Conservation (phyloP, 257 asterid species). For the Nicotiana tomentosiformis region DNA sequence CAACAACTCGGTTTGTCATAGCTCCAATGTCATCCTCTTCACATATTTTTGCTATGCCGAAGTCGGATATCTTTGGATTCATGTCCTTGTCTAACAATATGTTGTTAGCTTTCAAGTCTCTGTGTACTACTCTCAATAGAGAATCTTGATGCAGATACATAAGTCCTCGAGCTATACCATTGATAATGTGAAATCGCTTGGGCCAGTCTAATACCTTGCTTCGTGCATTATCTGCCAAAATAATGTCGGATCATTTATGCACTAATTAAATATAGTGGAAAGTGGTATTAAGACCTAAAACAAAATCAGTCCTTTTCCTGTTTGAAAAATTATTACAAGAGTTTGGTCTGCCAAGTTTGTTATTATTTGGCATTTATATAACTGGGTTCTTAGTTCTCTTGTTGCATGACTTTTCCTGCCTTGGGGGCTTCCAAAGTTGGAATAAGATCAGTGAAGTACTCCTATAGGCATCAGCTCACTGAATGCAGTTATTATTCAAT, state of each 20-base stretch:
- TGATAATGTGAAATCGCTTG: constrained; percentile 30
- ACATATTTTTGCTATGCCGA: constrained; percentile 38
- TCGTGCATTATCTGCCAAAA: constrained; percentile 21
- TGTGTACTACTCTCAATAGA: constrained; percentile 27
- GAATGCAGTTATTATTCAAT: not conserved
- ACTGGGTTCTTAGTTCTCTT: not conserved
- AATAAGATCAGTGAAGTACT: not conserved
- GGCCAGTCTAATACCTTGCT: constrained; percentile 34
- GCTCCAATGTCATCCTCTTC: constrained; percentile 37
- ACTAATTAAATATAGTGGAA: not conserved
- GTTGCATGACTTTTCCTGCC: not conserved
- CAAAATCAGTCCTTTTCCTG: not conserved
- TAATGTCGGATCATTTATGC: too few species aligned
- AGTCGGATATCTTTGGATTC: constrained; percentile 55
- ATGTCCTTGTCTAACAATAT: constrained; percentile 36
- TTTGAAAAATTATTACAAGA: too few species aligned
- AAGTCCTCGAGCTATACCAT: constrained; percentile 46
- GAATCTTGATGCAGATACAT: constrained; percentile 57
- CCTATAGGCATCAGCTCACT: not conserved
- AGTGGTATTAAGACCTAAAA: not conserved
- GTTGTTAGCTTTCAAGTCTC: constrained; percentile 51
- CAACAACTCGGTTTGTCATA: constrained; percentile 38
- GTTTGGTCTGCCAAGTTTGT: not conserved
- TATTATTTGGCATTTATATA: not conserved
- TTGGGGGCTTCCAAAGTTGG: not conserved